phyloP scores from a whole-genome alignment of 2,329 filamentous ascomycete genomes.

The Hawksworthiomyces lignivorus region DNA sequence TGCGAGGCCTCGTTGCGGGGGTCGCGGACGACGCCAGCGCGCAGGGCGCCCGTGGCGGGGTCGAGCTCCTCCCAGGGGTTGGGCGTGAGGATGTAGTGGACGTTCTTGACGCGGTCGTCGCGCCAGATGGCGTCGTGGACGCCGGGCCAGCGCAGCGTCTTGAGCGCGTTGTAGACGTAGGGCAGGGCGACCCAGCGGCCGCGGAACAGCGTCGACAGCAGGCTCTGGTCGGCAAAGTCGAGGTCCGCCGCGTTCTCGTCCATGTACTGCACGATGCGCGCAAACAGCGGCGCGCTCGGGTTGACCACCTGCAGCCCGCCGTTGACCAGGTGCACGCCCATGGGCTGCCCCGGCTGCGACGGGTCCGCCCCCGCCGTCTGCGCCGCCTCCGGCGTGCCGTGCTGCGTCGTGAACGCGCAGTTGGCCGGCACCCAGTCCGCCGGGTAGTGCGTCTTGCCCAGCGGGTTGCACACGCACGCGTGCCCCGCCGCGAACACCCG shows the following conservation, averaged over 20 bases:
- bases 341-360: slow-evolving; percentile 19
- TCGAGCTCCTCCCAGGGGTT: slow-evolving; percentile 55
- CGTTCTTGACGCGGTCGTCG: slow-evolving; percentile 50
- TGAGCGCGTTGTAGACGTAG: slow-evolving; percentile 56
- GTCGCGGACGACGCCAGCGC: slow-evolving; percentile 17
- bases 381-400: slow-evolving; percentile 33
- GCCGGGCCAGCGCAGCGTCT: slow-evolving; percentile 42
- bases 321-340: slow-evolving; percentile 46
- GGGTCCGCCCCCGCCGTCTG: slow-evolving; percentile 39
- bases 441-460: slow-evolving; percentile 72
- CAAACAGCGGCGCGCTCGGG: slow-evolving; percentile 40
- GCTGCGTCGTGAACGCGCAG: slow-evolving; percentile 47
- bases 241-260: slow-evolving; percentile 35
- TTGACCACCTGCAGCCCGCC: slow-evolving; percentile 51
- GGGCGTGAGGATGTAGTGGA: slow-evolving; percentile 51
- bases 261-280: slow-evolving; percentile 44
- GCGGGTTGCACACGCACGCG: slow-evolving; percentile 80
- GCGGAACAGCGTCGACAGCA: slow-evolving; percentile 47
- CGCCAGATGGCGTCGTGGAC: slow-evolving; percentile 51
- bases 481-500: slow-evolving; percentile 76
- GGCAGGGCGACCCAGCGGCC: slow-evolving; percentile 51
- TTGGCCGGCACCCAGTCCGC: slow-evolving; percentile 53
- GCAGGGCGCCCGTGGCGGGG: slow-evolving; percentile 31
- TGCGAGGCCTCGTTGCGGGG: slow-evolving; percentile 39
- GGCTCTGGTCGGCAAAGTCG: slow-evolving; percentile 53